These are phyloP conservation scores for Wickerhamiella slavikovae DNA, from an alignment of 805 yeast species.

Conservation along the genomic window DNA sequence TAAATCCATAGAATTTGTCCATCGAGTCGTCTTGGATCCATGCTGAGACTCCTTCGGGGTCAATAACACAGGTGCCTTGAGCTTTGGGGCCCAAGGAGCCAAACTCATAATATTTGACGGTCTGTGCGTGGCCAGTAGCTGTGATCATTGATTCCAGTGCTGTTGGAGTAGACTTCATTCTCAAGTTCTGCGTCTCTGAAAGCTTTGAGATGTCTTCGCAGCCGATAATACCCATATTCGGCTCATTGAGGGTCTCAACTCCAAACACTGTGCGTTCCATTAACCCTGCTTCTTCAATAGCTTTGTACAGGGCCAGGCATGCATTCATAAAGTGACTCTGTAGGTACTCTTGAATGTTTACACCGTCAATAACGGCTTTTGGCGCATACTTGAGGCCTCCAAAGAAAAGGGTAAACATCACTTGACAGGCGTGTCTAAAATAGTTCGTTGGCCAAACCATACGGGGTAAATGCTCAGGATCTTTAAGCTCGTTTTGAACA, in stretches of 20 bases:
- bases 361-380: slow-evolving; percentile 42
- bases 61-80: slow-evolving; percentile 31
- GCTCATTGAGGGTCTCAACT: slow-evolving; percentile 71
- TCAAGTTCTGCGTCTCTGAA: slow-evolving; percentile 37
- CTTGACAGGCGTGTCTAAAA: slow-evolving; percentile 46
- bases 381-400: slow-evolving; percentile 66
- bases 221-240: slow-evolving; percentile 58
- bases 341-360: slow-evolving; percentile 58
- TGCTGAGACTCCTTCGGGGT: slow-evolving; percentile 43
- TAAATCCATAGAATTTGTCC: slow-evolving; percentile 52
- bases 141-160: slow-evolving; percentile 45
- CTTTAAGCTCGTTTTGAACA: slow-evolving; percentile 33
- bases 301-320: slow-evolving; percentile 25
- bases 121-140: slow-evolving; percentile 55
- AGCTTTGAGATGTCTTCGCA: slow-evolving; percentile 28
- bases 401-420: slow-evolving; percentile 75
- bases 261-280: slow-evolving; percentile 45
- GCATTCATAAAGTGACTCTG: slow-evolving; percentile 43
- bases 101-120: slow-evolving; percentile 47
- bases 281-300: slow-evolving; percentile 26
- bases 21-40: slow-evolving; percentile 34
- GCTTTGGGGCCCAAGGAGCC: slow-evolving; percentile 58
- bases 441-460: slow-evolving; percentile 93
- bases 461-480: slow-evolving; percentile 36
- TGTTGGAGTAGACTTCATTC: slow-evolving; percentile 65